Conservation (phyloP, 139 green algal genomes). For the Chlamydomonas schloesseri region DNA sequence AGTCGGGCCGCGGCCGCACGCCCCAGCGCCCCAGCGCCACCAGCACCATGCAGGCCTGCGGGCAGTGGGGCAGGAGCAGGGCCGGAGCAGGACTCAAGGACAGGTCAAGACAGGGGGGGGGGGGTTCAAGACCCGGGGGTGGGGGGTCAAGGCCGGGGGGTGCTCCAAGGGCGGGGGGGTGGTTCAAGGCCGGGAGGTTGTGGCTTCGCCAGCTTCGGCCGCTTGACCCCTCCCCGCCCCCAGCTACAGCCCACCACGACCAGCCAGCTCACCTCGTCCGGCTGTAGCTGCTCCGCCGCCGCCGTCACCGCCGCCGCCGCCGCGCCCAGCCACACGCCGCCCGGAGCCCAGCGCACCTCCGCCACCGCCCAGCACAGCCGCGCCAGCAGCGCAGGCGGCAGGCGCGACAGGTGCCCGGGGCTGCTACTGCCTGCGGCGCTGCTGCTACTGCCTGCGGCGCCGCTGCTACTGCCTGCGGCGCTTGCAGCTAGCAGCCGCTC, state of each 20-base stretch:
- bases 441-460: no score
- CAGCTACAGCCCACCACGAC: no score
- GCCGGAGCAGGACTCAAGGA: background rate
- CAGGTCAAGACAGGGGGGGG: background rate
- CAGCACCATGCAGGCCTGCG: constrained; percentile 28
- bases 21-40: background rate
- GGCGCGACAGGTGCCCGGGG: background rate
- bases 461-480: no score
- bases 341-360: constrained; percentile 11
- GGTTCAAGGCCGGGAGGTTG: no score
- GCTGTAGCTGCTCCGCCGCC: background rate
- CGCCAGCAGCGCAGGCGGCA: background rate
- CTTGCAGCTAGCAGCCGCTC: background rate
- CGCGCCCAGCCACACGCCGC: background rate
- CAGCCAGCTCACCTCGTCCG: constrained; percentile 14
- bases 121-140: no score
- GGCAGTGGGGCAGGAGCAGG: background rate
- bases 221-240: background rate
- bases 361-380: constrained; percentile 23
- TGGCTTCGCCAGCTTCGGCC: no score
- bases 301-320: background rate
- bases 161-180: no score
- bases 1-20: background rate
- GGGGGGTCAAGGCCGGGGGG: no score
- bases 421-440: background rate